Evolutionary conservation across 2,329 filamentous ascomycete species (phyloP).

Genomic region (Colletotrichum lentis): DNA sequence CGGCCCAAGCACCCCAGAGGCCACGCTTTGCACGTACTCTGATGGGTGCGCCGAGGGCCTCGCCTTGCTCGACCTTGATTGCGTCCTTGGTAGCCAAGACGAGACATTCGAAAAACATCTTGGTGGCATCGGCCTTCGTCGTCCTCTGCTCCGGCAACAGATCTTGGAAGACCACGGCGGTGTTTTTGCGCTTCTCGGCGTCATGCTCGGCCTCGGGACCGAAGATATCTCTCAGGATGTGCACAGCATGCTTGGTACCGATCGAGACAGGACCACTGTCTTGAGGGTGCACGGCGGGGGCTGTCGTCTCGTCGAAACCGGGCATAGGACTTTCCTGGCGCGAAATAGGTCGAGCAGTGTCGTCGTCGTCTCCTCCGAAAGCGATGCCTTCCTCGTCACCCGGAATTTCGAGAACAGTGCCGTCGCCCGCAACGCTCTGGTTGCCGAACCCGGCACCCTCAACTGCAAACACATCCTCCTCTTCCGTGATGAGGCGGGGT

Average conservation of each 20-base stretch:
- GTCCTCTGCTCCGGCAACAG: conserved; percentile 84
- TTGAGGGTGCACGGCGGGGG: conserved; percentile 78
- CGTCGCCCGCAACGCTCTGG: conserved; percentile 62
- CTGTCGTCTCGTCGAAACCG: conserved; percentile 80
- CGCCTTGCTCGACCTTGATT: conserved; percentile 90
- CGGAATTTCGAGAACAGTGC: conserved; percentile 71
- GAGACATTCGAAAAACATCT: conserved; percentile 99
- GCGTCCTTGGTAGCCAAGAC: conserved; percentile 98
- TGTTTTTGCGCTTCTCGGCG: conserved; percentile 76
- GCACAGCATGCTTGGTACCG: conserved; percentile 94
- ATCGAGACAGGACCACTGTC: conserved; percentile 88
- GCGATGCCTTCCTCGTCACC: conserved; percentile 62
- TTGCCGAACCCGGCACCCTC: conserved; percentile 63
- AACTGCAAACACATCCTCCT: conserved; percentile 66
- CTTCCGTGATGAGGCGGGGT: conserved; percentile 73
- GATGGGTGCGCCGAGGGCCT: conserved; percentile 80
- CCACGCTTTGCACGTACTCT: conserved; percentile 88
- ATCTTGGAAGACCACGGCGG: conserved; percentile 86
- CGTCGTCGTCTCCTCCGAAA: conserved; percentile 57
- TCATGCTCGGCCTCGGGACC: conserved; percentile 74
- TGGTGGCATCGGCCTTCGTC: conserved; percentile 89
- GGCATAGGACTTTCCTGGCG: conserved; percentile 60
- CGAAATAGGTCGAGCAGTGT: conserved; percentile 51
- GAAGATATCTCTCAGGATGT: conserved; percentile 89
- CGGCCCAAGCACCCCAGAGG: conserved; percentile 97